These are phyloP conservation scores for Lactarius quietus DNA, from an alignment of 768 basidiomycete species.

Conservation along the genomic window DNA sequence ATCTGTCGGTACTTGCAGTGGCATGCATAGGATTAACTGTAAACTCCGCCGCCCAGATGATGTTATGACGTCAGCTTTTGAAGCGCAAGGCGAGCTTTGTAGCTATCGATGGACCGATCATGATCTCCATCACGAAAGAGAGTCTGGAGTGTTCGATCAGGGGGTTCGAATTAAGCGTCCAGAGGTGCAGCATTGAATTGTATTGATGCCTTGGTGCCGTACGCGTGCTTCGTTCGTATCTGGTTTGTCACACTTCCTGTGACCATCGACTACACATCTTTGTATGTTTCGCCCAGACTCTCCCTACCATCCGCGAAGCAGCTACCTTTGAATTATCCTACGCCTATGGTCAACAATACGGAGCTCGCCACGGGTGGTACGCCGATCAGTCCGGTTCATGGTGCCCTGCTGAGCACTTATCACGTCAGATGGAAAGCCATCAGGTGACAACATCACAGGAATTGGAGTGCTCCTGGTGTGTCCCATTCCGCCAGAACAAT, in stretches of 20 bases:
- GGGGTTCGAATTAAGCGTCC: background rate
- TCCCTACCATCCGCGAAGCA: background rate
- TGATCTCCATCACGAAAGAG: background rate
- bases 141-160: background rate
- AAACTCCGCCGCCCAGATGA: background rate
- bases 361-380: constrained; percentile 7
- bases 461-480: constrained; percentile 7
- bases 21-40: background rate
- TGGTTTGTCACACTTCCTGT: background rate
- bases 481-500: background rate
- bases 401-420: background rate
- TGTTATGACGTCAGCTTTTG: constrained; percentile 9
- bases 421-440: constrained; percentile 6
- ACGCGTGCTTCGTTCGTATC: background rate
- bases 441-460: background rate
- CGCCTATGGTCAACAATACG: constrained; percentile 5
- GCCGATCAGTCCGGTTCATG: background rate
- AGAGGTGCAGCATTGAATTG: background rate
- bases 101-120: background rate
- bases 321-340: constrained; percentile 6
- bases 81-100: background rate
- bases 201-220: background rate
- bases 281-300: background rate
- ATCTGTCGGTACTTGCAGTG: background rate
- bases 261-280: background rate